A percentile compares a stretch with the other conserved stretches of the same genome.
phyloP scores from a whole-genome alignment of 2,329 filamentous ascomycete species.

The Paracamarosporium sp. region DNA sequence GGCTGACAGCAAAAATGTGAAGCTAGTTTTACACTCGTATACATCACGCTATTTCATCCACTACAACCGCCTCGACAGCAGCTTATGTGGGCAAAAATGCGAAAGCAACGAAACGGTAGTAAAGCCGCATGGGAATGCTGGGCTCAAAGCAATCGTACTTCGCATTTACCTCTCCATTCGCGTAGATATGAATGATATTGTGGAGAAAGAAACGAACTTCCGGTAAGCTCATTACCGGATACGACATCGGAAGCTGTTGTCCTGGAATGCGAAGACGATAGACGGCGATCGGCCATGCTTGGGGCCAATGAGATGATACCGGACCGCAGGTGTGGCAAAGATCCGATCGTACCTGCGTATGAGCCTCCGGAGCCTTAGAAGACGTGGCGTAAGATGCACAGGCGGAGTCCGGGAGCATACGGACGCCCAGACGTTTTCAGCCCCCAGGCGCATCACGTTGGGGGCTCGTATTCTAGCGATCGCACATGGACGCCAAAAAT shows the following conservation, averaged over 20 bases:
- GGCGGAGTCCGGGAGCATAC: slow-evolving; percentile 1
- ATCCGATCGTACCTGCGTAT: slow-evolving; percentile 14
- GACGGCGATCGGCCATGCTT: slow-evolving; percentile 1
- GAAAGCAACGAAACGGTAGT: neutral
- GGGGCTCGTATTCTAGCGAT: neutral
- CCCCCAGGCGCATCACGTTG: neutral
- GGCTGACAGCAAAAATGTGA: slow-evolving; percentile 16
- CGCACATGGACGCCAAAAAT: neutral
- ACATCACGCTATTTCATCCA: neutral
- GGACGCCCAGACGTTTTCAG: neutral
- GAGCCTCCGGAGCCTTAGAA: slow-evolving; percentile 6
- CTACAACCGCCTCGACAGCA: neutral
- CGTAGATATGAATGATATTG: neutral
- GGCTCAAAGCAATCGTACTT: slow-evolving; percentile 14
- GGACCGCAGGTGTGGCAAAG: slow-evolving; percentile 3
- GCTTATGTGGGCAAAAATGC: neutral
- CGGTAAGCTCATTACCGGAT: slow-evolving; percentile 21
- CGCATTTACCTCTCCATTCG: slow-evolving; percentile 18
- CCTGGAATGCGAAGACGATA: slow-evolving; percentile 5
- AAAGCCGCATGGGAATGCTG: neutral
- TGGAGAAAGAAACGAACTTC: neutral
- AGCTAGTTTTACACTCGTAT: slow-evolving; percentile 8
- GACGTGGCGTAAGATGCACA: neutral
- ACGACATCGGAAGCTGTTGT: slow-evolving; percentile 16
- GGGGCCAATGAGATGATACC: slow-evolving; percentile 6